Percentiles rank a stretch among this genome's conserved stretches.
These are phyloP conservation scores for Aureobasidium sp. DNA, from an alignment of 2,329 filamentous ascomycete genomes.

Conservation along the genomic window DNA sequence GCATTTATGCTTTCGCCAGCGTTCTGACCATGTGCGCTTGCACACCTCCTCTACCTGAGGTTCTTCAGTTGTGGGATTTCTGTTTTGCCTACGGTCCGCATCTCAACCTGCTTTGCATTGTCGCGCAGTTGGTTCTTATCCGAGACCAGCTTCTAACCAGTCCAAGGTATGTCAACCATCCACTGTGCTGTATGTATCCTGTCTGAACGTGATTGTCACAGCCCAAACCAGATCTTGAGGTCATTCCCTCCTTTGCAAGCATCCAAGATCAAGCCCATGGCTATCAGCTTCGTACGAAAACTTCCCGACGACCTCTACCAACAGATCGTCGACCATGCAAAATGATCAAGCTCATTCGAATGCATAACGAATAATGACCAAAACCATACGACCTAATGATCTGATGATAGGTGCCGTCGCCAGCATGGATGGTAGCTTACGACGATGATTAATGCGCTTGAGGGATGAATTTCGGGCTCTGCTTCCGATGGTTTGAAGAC, in stretches of 20 bases:
- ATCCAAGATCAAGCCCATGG: conserved; percentile 70
- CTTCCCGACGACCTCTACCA: conserved; percentile 86
- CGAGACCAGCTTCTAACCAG: conserved; percentile 76
- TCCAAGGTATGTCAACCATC: conserved; percentile 55
- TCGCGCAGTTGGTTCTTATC: conserved; percentile 87
- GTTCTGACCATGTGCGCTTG: conserved; percentile 93
- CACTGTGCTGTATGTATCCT: neutral
- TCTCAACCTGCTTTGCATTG: conserved; percentile 91
- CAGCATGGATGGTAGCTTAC: neutral
- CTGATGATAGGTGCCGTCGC: neutral
- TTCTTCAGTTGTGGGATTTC: conserved; percentile 92
- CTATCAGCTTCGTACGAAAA: conserved; percentile 78
- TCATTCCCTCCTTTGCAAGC: conserved; percentile 80
- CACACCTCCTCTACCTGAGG: conserved; percentile 89
- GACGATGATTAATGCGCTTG: neutral
- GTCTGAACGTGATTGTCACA: conserved; percentile 35
- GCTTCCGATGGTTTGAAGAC: too few species aligned
- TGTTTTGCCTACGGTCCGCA: conserved; percentile 93
- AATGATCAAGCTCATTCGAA: conserved; percentile 39
- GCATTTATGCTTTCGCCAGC: conserved; percentile 93
- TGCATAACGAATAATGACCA: neutral
- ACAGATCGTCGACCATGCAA: conserved; percentile 82
- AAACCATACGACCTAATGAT: neutral
- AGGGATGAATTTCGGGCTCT: neutral
- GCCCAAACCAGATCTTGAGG: conserved; percentile 85